Conservation (phyloP, 2,329 filamentous ascomycete genomes). For the Monosporascus cannonballus region DNA sequence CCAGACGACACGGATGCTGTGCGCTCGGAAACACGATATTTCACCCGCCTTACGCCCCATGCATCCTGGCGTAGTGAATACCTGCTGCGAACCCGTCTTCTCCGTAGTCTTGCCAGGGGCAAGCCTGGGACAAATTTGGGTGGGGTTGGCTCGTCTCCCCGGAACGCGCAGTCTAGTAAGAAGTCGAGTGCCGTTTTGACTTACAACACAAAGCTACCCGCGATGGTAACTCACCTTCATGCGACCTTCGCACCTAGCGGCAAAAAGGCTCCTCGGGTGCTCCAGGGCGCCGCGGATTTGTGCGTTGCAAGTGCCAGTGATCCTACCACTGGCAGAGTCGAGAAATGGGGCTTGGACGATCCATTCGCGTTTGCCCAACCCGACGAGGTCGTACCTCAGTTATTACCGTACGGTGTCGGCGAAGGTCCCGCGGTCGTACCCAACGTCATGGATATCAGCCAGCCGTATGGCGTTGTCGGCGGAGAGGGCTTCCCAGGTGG, state of each 20-base stretch:
- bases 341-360: slow-evolving; percentile 77
- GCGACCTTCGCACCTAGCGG: slow-evolving; percentile 63
- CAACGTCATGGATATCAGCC: slow-evolving; percentile 88
- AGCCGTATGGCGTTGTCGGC: slow-evolving; percentile 73
- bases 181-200: slow-evolving; percentile 70
- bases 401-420: slow-evolving; percentile 71
- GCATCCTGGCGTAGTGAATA: slow-evolving; percentile 98
- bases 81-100: slow-evolving; percentile 74
- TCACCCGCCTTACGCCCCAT: slow-evolving; percentile 72
- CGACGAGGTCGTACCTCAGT: slow-evolving; percentile 66
- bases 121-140: slow-evolving; percentile 60
- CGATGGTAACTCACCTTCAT: slow-evolving; percentile 73
- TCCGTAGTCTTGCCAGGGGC: slow-evolving; percentile 75
- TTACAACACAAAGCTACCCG: slow-evolving; percentile 78
- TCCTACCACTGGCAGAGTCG: slow-evolving; percentile 66
- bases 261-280: slow-evolving; percentile 70
- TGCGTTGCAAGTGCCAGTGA: slow-evolving; percentile 78
- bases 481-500: slow-evolving; percentile 85
- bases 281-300: slow-evolving; percentile 76
- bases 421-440: slow-evolving; percentile 71
- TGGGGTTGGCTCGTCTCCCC: slow-evolving; percentile 46
- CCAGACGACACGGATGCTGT: slow-evolving; percentile 47
- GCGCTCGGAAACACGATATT: slow-evolving; percentile 69
- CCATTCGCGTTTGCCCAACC: slow-evolving; percentile 71
- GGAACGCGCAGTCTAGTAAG: slow-evolving; percentile 49